phyloP scores from a whole-genome alignment of 768 basidiomycete species.

The Calvatia gigantea region DNA sequence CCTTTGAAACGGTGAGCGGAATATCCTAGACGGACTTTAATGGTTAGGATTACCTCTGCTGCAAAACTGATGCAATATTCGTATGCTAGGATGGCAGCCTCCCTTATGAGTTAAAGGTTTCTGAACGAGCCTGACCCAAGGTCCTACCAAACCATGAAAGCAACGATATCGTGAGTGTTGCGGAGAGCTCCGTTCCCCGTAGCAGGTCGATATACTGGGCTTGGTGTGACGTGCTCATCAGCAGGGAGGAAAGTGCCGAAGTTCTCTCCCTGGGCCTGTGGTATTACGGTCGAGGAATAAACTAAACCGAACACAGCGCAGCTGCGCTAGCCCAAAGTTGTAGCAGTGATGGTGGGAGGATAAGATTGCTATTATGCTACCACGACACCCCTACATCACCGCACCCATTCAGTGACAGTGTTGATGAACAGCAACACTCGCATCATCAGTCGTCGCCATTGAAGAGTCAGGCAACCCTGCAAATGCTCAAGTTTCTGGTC shows the following conservation, averaged over 20 bases:
- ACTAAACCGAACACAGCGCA: no score
- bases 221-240: not conserved
- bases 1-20: not conserved
- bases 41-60: not conserved
- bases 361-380: conserved; percentile 1
- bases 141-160: conserved; percentile 8
- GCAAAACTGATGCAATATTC: conserved; percentile 1
- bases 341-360: no score
- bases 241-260: no score
- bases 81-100: not conserved
- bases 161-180: not conserved
- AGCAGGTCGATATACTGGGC: not conserved
- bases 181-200: conserved; percentile 5
- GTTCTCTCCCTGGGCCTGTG: no score
- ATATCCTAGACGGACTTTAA: no score
- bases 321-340: no score
- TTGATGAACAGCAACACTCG: no score
- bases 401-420: no score
- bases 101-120: not conserved
- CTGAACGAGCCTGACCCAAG: conserved; percentile 1
- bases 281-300: no score
- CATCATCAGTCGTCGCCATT: no score
- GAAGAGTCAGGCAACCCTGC: no score
- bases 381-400: no score
- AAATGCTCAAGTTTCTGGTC: not conserved